A percentile compares a stretch with the other conserved stretches of the same genome.
Conservation (phyloP, 2,329 filamentous ascomycete species). For the Penicillium sp. region DNA sequence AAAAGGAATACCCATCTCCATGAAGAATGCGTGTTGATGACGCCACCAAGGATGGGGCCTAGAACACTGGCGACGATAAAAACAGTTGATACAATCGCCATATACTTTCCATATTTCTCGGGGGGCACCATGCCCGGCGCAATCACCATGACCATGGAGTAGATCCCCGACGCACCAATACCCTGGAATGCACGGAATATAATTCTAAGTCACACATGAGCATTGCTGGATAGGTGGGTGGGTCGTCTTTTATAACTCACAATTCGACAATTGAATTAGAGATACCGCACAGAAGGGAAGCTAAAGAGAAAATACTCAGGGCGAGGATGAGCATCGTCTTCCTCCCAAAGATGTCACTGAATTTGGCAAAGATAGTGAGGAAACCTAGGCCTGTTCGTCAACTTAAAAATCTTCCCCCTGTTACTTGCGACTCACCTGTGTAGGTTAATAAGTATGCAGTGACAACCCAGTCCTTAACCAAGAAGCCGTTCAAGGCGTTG, state of each 20-base stretch:
- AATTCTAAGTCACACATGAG: too few relatives aligned
- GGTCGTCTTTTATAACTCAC: too few relatives aligned
- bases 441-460: conserved; percentile 52
- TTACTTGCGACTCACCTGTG: conserved; percentile 34
- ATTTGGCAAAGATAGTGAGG: conserved; percentile 57
- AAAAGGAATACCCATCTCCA: conserved; percentile 64
- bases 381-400: too few relatives aligned
- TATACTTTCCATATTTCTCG: conserved; percentile 51
- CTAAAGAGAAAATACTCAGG: too few relatives aligned
- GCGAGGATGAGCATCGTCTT: too few relatives aligned
- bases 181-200: conserved; percentile 39
- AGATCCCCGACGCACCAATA: conserved; percentile 60
- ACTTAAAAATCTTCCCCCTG: background rate
- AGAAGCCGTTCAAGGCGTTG: conserved; percentile 39
- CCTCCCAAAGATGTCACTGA: conserved; percentile 56
- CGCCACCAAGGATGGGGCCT: conserved; percentile 58
- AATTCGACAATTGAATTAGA: too few relatives aligned
- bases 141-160: conserved; percentile 59
- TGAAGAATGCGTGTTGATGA: conserved; percentile 52
- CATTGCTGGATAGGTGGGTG: background rate
- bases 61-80: conserved; percentile 51
- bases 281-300: too few relatives aligned
- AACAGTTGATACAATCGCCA: conserved; percentile 56
- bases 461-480: conserved; percentile 47
- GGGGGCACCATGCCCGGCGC: conserved; percentile 55